Percentiles rank a stretch among this genome's conserved stretches.
These are phyloP conservation scores for Globisporangium takayamanum DNA, from an alignment of 352 stramenopile genomes.

Conservation along the genomic window DNA sequence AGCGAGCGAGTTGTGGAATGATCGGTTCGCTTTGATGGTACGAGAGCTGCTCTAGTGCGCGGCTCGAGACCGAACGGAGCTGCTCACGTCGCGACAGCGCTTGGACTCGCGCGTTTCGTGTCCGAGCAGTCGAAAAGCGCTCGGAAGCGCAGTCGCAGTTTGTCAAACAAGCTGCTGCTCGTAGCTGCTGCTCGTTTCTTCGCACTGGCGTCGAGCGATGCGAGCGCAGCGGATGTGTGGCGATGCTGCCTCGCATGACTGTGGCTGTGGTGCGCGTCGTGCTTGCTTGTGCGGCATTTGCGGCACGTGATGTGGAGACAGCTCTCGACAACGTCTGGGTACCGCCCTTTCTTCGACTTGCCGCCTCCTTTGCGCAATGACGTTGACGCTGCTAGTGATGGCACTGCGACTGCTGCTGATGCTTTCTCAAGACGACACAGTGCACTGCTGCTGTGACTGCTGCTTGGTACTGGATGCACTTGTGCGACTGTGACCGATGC, in stretches of 20 bases:
- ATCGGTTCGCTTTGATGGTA: neutral
- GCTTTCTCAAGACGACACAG: conserved; percentile 2
- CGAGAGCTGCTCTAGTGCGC: neutral
- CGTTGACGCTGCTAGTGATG: conserved; percentile 1
- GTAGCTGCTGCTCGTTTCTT: conserved; percentile 15
- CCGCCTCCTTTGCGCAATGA: conserved; percentile 13
- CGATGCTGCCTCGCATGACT: conserved; percentile 2
- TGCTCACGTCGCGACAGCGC: neutral
- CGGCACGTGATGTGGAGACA: conserved; percentile 66
- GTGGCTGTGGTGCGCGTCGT: conserved; percentile 11
- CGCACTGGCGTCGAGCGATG: conserved; percentile 1
- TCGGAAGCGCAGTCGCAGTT: conserved; percentile 31
- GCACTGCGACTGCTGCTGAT: neutral
- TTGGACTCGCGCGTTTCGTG: neutral
- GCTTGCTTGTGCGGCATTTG: conserved; percentile 23
- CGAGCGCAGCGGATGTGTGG: neutral
- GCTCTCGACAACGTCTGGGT: conserved; percentile 57
- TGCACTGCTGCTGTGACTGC: neutral
- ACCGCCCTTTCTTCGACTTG: conserved; percentile 20
- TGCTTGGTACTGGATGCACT: conserved; percentile 21
- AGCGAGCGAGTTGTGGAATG: neutral
- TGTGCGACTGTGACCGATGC: conserved; percentile 23
- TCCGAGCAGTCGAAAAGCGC: conserved; percentile 16
- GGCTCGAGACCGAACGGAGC: neutral
- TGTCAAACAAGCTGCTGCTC: conserved; percentile 31